Percentiles rank a stretch among this genome's conserved stretches.
Evolutionary conservation across 208 protist genomes (phyloP).

Genomic region (Acanthamoeba healyi): DNA sequence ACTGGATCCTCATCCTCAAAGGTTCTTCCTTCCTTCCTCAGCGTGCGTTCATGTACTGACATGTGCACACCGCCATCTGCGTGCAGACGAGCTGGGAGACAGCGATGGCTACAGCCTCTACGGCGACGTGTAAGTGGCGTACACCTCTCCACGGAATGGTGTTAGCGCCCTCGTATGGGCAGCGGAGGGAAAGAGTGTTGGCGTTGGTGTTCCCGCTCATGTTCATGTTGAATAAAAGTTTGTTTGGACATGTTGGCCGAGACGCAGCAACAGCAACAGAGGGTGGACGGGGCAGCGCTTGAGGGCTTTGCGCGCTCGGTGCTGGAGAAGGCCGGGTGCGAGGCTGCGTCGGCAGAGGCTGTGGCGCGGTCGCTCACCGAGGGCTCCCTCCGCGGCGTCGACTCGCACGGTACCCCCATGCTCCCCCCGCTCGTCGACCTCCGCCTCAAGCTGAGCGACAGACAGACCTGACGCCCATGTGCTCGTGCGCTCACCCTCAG

Average conservation of each 20-base stretch:
- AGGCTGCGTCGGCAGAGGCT: neutral
- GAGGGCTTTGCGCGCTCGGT: neutral
- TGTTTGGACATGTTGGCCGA: neutral
- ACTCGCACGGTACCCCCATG: neutral
- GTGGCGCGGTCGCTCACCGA: constrained; percentile 24
- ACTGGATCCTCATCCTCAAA: constrained; percentile 17
- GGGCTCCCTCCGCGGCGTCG: constrained; percentile 24
- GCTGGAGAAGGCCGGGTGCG: constrained; percentile 12
- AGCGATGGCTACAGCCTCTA: neutral
- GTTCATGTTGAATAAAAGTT: no score
- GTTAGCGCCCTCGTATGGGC: no score
- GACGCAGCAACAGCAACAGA: neutral
- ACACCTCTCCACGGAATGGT: no score
- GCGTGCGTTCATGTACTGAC: neutral
- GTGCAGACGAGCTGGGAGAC: neutral
- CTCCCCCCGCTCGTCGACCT: neutral
- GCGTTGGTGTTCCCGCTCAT: no score
- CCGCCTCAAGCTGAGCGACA: no score
- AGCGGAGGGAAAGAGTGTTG: no score
- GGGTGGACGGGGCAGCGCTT: neutral
- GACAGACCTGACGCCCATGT: neutral
- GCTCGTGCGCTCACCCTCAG: neutral
- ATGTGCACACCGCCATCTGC: neutral
- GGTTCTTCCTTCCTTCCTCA: neutral
- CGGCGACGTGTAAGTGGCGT: neutral